Percentiles rank a stretch among this genome's conserved stretches.
phyloP scores from a whole-genome alignment of 2,329 filamentous ascomycete genomes.

The Ascochyta lentis region DNA sequence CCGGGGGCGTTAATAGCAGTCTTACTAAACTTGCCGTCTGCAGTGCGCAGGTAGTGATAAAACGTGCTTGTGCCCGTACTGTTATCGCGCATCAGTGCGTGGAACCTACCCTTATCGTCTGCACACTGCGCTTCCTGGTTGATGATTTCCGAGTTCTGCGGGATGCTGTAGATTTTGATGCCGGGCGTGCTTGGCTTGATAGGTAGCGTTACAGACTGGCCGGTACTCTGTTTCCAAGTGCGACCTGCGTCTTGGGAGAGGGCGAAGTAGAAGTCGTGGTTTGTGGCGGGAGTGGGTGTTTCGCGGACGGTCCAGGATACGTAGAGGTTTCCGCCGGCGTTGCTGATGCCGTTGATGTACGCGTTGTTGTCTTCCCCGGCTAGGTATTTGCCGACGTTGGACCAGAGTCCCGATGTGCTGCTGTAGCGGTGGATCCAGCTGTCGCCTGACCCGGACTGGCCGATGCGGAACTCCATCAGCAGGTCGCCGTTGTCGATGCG shows the following conservation, averaged over 20 bases:
- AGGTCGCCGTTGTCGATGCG: constrained; percentile 49
- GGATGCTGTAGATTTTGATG: constrained; percentile 55
- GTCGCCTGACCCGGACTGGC: constrained; percentile 59
- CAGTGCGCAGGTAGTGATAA: constrained; percentile 43
- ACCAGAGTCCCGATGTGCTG: constrained; percentile 46
- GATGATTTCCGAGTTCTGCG: constrained; percentile 55
- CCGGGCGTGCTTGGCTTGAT: constrained; percentile 52
- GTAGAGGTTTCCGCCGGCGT: constrained; percentile 46
- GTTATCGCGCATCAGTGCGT: constrained; percentile 58
- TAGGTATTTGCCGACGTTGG: constrained; percentile 51
- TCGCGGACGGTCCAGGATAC: constrained; percentile 60
- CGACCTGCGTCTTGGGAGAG: constrained; percentile 55
- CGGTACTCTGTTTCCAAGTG: constrained; percentile 53
- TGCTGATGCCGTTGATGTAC: constrained; percentile 59
- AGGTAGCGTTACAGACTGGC: constrained; percentile 49
- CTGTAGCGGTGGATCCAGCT: constrained; percentile 58
- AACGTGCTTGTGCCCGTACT: constrained; percentile 35
- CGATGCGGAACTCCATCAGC: constrained; percentile 59
- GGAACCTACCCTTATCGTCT: constrained; percentile 55
- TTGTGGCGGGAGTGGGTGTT: constrained; percentile 57
- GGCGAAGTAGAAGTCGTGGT: constrained; percentile 59
- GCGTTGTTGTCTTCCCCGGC: constrained; percentile 58
- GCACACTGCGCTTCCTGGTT: constrained; percentile 61
- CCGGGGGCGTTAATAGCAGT: constrained; percentile 39
- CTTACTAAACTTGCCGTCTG: constrained; percentile 39